These are phyloP conservation scores for Chlorella vulgaris DNA, from an alignment of 139 green algal genomes.

Conservation along the genomic window DNA sequence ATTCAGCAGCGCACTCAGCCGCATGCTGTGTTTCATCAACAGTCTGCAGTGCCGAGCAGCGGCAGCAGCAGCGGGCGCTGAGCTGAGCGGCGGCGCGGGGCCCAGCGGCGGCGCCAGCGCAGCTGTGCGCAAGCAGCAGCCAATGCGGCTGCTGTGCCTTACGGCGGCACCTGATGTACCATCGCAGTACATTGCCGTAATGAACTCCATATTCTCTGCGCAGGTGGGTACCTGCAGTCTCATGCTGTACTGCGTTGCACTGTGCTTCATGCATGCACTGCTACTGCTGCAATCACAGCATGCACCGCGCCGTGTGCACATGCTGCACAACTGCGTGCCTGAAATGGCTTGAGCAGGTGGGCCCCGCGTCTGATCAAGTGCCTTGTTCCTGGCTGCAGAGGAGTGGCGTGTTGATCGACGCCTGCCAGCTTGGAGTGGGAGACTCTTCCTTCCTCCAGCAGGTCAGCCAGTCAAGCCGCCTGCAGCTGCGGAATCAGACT, in stretches of 20 bases:
- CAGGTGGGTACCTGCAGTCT: constrained; percentile 40
- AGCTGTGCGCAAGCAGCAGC: background rate
- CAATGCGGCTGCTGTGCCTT: constrained; percentile 61
- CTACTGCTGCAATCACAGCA: no score
- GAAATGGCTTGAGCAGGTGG: no score
- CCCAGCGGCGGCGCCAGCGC: constrained; percentile 8
- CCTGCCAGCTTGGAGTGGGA: constrained; percentile 57
- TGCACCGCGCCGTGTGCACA: background rate
- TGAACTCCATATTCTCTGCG: constrained; percentile 80
- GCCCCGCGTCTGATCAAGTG: background rate
- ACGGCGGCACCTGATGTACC: constrained; percentile 52
- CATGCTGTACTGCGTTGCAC: background rate
- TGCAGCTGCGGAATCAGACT: no score
- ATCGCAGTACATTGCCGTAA: constrained; percentile 71
- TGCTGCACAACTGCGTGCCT: background rate
- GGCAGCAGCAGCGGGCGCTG: background rate
- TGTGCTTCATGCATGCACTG: background rate
- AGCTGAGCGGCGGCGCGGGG: constrained; percentile 37
- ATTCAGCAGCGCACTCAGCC: constrained; percentile 26
- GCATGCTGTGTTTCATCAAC: constrained; percentile 28
- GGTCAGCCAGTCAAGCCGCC: background rate
- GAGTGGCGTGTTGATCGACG: constrained; percentile 64
- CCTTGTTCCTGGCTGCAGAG: constrained; percentile 41
- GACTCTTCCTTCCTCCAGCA: constrained; percentile 79
- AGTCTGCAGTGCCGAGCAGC: background rate